A percentile compares a stretch with the other conserved stretches of the same genome.
These are phyloP conservation scores for Macaranga tanarius DNA, from an alignment of 441 rosid genomes.

Conservation along the genomic window DNA sequence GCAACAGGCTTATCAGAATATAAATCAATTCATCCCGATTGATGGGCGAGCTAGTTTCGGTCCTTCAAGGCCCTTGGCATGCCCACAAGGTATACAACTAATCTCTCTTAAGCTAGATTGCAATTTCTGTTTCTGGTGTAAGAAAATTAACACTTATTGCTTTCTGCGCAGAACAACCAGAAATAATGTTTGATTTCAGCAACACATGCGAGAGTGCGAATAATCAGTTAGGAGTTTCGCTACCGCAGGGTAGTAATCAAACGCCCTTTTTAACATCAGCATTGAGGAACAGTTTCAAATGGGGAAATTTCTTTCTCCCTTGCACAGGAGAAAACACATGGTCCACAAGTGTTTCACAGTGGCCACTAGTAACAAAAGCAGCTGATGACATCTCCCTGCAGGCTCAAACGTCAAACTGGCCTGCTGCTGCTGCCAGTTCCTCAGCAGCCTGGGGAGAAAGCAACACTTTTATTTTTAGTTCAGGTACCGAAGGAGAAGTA, in stretches of 20 bases:
- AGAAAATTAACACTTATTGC: neutral
- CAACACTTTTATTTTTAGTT: conserved; percentile 15
- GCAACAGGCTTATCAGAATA: conserved; percentile 48
- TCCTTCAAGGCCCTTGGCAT: conserved; percentile 30
- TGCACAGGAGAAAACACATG: conserved; percentile 25
- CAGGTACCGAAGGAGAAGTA: conserved; percentile 16
- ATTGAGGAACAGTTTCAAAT: conserved; percentile 39
- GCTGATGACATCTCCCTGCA: conserved; percentile 17
- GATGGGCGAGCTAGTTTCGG: conserved; percentile 23
- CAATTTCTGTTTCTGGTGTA: too few relatives aligned
- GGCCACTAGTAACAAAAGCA: conserved; percentile 7
- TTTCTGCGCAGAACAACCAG: conserved; percentile 29
- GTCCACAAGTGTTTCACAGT: conserved; percentile 12
- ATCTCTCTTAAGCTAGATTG: neutral
- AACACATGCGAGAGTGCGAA: neutral
- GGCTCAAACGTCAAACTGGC: conserved; percentile 27
- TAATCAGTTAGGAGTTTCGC: conserved; percentile 22
- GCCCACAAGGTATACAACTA: conserved; percentile 35
- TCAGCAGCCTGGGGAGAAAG: conserved; percentile 22
- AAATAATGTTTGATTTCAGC: conserved; percentile 24
- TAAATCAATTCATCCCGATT: conserved; percentile 13
- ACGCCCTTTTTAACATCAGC: conserved; percentile 7
- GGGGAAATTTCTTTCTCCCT: conserved; percentile 16
- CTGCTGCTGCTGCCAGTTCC: conserved; percentile 3
- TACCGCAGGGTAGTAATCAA: conserved; percentile 12